Base-by-base conservation (phyloP, 768 basidiomycete species). In the Crucibulum laeve region DNA sequence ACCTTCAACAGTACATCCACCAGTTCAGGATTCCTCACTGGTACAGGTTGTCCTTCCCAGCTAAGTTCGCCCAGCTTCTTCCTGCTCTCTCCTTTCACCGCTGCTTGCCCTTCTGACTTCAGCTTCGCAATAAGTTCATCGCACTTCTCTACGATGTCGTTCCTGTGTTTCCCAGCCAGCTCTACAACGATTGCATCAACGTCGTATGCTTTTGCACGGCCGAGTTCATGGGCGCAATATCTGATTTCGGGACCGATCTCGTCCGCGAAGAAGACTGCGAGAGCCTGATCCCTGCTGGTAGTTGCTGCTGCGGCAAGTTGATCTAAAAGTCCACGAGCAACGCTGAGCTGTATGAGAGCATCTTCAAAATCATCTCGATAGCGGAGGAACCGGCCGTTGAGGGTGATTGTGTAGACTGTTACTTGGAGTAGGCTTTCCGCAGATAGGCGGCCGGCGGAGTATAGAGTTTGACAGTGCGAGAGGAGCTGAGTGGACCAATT, bases 161-260 rank as follows among this genome's bases (percentile, higher is more conserved):
- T 74, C 41, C 75, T 70, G 48, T 82, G 75, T 46, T 70, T 68
- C 0, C 73, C 64, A 2, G 82, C 74, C 10, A 88, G 57, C 43
- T 87, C 84, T 4, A 69, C 65, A 15, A 81, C 84, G 49, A 93
- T 85, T 3, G 71, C 77, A 49, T 88, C 84, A 23, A 92, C 67
- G 58, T 92, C 89, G 62, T 93, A 94, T 3, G 88, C 82, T 53
- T 81, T 84, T 33, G 70, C 70, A 41, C 80, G 71, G 1, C 91
- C 89, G 11, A 94, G 70, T 55, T 91, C 84, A 54, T 97, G 95
- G 0, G 94, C 93, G 52, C 87, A 91, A 63, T 93, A 86, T 35
- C 95, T 73, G 42, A 98, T 91, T 61, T 96, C 83, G 0, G 95
- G 92, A 18, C 88, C 84, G 42, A 95, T 79, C 54, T 88, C 86